phyloP scores from a whole-genome alignment of 306 rosid species.

The Castanea crenata region DNA sequence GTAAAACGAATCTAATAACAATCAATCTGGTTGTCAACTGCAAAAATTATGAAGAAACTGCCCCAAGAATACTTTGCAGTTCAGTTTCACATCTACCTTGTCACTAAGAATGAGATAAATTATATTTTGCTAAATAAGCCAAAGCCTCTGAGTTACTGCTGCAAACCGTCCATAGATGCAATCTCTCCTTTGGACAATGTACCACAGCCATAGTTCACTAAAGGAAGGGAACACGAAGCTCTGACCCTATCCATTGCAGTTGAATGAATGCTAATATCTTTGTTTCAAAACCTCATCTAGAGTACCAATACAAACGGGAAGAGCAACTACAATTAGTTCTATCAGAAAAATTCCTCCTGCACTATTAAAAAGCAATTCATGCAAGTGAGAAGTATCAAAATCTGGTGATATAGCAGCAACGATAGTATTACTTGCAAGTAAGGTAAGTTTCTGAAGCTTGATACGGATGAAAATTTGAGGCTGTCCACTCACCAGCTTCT shows the following conservation, averaged over 20 bases:
- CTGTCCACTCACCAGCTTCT: slow-evolving; percentile 83
- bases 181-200: slow-evolving; percentile 77
- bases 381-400: not conserved
- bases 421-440: slow-evolving; percentile 63
- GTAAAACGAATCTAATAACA: not conserved
- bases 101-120: slow-evolving; percentile 33
- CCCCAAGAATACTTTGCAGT: slow-evolving; percentile 19
- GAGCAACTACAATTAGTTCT: slow-evolving; percentile 71
- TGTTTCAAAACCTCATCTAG: slow-evolving; percentile 68
- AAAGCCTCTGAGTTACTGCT: slow-evolving; percentile 69
- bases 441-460: slow-evolving; percentile 67
- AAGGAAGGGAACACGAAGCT: slow-evolving; percentile 64
- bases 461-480: slow-evolving; percentile 74
- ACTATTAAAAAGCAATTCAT: slow-evolving; percentile 18
- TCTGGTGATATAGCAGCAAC: slow-evolving; percentile 3
- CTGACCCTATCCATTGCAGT: slow-evolving; percentile 78
- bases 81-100: slow-evolving; percentile 24
- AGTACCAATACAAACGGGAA: slow-evolving; percentile 92
- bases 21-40: not conserved
- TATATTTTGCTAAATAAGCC: slow-evolving; percentile 65
- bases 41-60: slow-evolving; percentile 5
- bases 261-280: slow-evolving; percentile 31
- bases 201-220: slow-evolving; percentile 91
- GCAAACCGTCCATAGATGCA: slow-evolving; percentile 78
- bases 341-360: slow-evolving; percentile 53